These are phyloP conservation scores for Fomes fomentarius DNA, from an alignment of 1,284 basidiomycete species.

Conservation along the genomic window DNA sequence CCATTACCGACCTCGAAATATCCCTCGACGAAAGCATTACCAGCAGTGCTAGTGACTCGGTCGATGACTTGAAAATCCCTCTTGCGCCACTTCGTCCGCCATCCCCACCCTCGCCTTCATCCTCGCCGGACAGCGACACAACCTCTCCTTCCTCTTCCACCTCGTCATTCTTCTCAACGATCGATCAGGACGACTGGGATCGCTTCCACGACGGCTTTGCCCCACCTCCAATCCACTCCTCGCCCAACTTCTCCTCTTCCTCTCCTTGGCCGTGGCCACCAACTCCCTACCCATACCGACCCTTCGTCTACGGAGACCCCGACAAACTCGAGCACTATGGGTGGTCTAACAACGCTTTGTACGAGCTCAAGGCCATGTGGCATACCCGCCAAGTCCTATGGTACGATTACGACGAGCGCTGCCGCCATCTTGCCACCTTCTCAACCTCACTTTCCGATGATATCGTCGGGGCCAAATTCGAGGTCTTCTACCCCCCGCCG, in stretches of 20 bases:
- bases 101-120: constrained; percentile 15
- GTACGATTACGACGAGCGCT: constrained; percentile 11
- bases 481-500: constrained; percentile 3
- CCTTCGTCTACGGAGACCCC: not conserved
- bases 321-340: constrained; percentile 1
- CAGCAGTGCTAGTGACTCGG: not conserved
- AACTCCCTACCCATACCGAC: constrained; percentile 1
- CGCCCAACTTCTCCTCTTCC: not conserved
- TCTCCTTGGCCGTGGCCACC: not conserved
- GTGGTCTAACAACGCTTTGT: constrained; percentile 1
- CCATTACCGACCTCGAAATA: not conserved
- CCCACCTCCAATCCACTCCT: constrained; percentile 1
- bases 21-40: not conserved
- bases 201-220: constrained; percentile 8
- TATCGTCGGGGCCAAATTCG: not conserved
- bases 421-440: constrained; percentile 6
- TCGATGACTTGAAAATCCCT: constrained; percentile 4
- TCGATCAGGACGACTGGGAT: constrained; percentile 9
- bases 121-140: constrained; percentile 6
- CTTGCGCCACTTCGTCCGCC: constrained; percentile 20
- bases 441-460: constrained; percentile 1
- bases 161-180: constrained; percentile 2
- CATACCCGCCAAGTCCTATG: not conserved
- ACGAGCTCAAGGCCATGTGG: constrained; percentile 9
- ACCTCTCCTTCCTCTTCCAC: constrained; percentile 2